phyloP scores from a whole-genome alignment of 2,329 filamentous ascomycete species.

The Corynespora cassiicola region DNA sequence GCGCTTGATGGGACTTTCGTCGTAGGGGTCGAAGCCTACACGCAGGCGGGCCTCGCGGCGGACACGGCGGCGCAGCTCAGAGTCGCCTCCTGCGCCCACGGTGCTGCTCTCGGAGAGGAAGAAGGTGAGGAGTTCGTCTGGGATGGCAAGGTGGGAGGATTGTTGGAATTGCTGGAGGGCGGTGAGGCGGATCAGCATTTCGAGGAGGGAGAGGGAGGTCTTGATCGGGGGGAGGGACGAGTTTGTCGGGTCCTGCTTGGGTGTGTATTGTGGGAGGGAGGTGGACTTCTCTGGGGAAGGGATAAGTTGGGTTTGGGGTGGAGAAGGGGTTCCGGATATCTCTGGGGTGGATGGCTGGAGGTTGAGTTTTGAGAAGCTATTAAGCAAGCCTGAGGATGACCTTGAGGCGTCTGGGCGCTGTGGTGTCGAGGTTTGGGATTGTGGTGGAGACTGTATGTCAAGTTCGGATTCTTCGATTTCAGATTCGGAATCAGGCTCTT shows the following conservation, averaged over 20 bases:
- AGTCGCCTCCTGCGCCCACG: constrained; percentile 69
- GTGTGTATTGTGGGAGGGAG: constrained; percentile 14
- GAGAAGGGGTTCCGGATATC: constrained; percentile 16
- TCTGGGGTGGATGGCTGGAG: constrained; percentile 40
- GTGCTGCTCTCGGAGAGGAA: constrained; percentile 76
- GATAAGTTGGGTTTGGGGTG: constrained; percentile 31
- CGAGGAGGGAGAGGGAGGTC: constrained; percentile 79
- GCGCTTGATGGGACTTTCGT: constrained; percentile 72
- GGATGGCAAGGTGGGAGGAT: constrained; percentile 84
- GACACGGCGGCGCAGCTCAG: constrained; percentile 65
- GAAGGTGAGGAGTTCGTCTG: constrained; percentile 87
- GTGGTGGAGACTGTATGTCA: constrained; percentile 21
- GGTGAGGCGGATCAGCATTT: constrained; percentile 85
- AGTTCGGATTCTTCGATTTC: constrained; percentile 52
- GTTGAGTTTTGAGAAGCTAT: constrained; percentile 56
- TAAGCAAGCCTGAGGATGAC: constrained; percentile 49
- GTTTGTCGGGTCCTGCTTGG: constrained; percentile 19
- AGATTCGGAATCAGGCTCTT: constrained; percentile 64
- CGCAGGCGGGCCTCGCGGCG: constrained; percentile 65
- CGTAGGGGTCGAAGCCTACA: constrained; percentile 75
- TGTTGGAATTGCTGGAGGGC: constrained; percentile 93
- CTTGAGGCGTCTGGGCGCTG: constrained; percentile 35
- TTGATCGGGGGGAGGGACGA: constrained; percentile 61
- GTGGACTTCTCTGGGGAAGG: constrained; percentile 31
- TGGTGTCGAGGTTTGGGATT: constrained; percentile 15